Evolutionary conservation across 805 yeast genomes (phyloP).

Genomic region (Barnettozyma pratensis): DNA sequence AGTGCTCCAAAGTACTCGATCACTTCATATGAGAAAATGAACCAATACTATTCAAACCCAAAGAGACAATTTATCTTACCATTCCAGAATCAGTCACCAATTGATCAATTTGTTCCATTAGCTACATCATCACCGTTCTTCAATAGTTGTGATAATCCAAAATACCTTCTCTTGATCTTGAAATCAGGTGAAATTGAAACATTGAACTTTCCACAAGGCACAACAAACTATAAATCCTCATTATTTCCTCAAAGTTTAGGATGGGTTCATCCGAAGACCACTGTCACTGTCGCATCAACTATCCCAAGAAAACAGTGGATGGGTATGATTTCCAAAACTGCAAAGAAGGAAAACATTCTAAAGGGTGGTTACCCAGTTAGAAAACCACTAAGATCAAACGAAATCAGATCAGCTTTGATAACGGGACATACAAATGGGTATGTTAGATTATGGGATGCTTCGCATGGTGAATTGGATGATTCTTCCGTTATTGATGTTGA

Average conservation of each 20-base stretch:
- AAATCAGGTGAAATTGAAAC: constrained; percentile 64
- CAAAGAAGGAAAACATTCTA: constrained; percentile 41
- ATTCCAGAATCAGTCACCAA: constrained; percentile 39
- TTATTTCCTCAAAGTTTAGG: constrained; percentile 78
- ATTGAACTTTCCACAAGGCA: constrained; percentile 52
- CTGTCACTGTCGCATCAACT: constrained; percentile 47
- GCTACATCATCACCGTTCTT: constrained; percentile 69
- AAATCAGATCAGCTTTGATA: constrained; percentile 54
- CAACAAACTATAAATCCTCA: constrained; percentile 44
- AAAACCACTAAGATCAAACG: constrained; percentile 40
- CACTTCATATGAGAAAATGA: constrained; percentile 82
- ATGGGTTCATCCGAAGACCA: constrained; percentile 71
- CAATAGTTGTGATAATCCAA: constrained; percentile 75
- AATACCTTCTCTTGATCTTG: constrained; percentile 50
- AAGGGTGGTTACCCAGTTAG: constrained; percentile 76
- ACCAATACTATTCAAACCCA: constrained; percentile 63
- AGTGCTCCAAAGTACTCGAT: constrained; percentile 71
- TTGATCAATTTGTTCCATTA: constrained; percentile 47
- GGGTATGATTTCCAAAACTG: constrained; percentile 62
- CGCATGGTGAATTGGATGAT: constrained; percentile 65
- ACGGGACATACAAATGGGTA: constrained; percentile 88
- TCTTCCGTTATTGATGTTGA: constrained; percentile 55
- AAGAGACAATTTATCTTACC: constrained; percentile 53
- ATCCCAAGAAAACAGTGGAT: constrained; percentile 69
- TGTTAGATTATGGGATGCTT: constrained; percentile 78